Percentiles rank a stretch among this genome's conserved stretches.
Evolutionary conservation across 139 green algal species (phyloP).

Genomic region (Coccomyxa sp.): DNA sequence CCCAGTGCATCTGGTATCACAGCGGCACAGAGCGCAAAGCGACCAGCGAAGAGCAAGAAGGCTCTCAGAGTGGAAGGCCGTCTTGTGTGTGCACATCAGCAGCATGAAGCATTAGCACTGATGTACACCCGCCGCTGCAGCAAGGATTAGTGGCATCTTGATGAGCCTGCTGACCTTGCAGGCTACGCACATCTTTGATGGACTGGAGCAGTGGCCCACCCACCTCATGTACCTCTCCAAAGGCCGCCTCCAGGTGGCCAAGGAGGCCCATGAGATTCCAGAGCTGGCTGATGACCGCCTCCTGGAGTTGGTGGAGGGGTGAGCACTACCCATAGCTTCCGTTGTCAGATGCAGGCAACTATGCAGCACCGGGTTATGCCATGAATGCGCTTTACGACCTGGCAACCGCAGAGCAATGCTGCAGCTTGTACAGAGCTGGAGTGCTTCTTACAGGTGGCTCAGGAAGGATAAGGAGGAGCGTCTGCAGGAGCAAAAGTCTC

Average conservation of each 20-base stretch:
- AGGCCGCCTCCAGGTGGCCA: constrained; percentile 53
- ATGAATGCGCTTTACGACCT: not conserved
- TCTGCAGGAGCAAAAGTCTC: constrained; percentile 11
- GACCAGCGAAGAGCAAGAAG: too few species aligned
- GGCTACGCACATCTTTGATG: constrained; percentile 99
- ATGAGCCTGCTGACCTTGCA: constrained; percentile 14
- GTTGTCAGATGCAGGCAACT: not conserved
- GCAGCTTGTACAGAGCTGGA: too few species aligned
- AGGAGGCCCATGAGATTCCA: constrained; percentile 33
- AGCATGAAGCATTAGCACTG: too few species aligned
- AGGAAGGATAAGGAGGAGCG: constrained; percentile 37
- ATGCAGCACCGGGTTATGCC: not conserved
- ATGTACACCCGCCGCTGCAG: too few species aligned
- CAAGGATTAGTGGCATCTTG: too few species aligned
- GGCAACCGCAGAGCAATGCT: not conserved
- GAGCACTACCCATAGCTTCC: constrained; percentile 5
- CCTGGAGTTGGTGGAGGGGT: constrained; percentile 51
- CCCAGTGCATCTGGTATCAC: not conserved
- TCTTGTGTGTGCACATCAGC: too few species aligned
- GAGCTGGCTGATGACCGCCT: constrained; percentile 54
- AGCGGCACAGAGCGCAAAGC: not conserved
- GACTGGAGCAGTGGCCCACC: constrained; percentile 90
- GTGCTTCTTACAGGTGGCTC: constrained; percentile 40
- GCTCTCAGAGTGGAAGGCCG: too few species aligned
- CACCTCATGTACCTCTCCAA: constrained; percentile 86